phyloP scores from a whole-genome alignment of 169 alveolate species.

The Cryptosporidium ubiquitum region DNA sequence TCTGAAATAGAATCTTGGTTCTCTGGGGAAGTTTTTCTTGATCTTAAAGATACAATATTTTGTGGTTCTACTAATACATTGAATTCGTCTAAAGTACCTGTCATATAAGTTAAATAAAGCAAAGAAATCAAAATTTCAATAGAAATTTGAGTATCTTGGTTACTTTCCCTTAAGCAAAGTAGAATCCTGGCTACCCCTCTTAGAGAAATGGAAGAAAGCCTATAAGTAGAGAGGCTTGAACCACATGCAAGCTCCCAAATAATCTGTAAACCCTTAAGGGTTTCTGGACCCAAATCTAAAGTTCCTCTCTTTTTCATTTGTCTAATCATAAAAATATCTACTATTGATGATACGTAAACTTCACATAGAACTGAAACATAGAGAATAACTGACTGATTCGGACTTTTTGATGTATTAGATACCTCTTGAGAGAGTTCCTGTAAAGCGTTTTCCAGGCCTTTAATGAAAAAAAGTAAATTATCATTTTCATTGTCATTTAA shows the following conservation, averaged over 20 bases:
- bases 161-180: constrained; percentile 20
- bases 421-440: not conserved
- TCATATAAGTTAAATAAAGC: constrained; percentile 27
- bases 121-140: constrained; percentile 13
- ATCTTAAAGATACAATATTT: not conserved
- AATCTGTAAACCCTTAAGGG: not conserved
- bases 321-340: constrained; percentile 50
- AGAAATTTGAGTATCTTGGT: not conserved
- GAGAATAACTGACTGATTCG: constrained; percentile 3
- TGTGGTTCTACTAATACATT: constrained; percentile 45
- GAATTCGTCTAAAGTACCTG: constrained; percentile 31
- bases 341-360: constrained; percentile 43
- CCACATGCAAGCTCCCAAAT: constrained; percentile 46
- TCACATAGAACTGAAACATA: constrained; percentile 42
- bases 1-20: not conserved
- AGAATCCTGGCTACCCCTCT: constrained; percentile 50
- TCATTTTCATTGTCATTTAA: constrained; percentile 15
- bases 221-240: constrained; percentile 5
- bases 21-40: not conserved
- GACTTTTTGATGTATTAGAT: not conserved
- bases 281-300: not conserved
- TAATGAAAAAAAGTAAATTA: constrained; percentile 20
- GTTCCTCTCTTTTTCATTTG: constrained; percentile 28
- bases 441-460: constrained; percentile 51
- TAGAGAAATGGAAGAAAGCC: constrained; percentile 58